phyloP scores from a whole-genome alignment of 148 eudicot species.

The Chenopodium berlandieri region DNA sequence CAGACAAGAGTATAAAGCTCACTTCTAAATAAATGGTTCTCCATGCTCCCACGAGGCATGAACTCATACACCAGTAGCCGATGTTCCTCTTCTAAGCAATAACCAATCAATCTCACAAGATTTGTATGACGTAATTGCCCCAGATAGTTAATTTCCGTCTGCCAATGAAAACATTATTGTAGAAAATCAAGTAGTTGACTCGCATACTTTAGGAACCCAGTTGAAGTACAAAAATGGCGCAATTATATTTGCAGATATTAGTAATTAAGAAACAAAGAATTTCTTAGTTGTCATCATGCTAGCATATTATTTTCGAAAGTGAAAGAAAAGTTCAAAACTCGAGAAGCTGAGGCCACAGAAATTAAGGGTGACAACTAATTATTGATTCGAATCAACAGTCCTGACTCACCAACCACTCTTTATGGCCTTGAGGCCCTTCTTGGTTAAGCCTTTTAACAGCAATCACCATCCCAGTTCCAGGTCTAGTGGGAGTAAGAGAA shows the following conservation, averaged over 20 bases:
- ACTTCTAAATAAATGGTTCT: constrained; percentile 36
- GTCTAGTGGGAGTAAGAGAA: constrained; percentile 25
- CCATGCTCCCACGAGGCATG: constrained; percentile 41
- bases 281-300: neutral
- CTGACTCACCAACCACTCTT: constrained; percentile 35
- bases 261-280: neutral
- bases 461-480: constrained; percentile 35
- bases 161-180: constrained; percentile 7
- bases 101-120: constrained; percentile 36
- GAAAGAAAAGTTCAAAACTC: neutral
- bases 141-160: constrained; percentile 34
- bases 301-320: neutral
- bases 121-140: constrained; percentile 34
- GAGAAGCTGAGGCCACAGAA: neutral
- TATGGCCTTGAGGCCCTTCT: constrained; percentile 35
- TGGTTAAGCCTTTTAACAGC: constrained; percentile 38
- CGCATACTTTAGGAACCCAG: neutral
- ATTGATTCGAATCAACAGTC: neutral
- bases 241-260: neutral
- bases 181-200: constrained; percentile 2
- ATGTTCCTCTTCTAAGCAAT: constrained; percentile 38
- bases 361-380: neutral
- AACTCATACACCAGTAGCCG: constrained; percentile 35
- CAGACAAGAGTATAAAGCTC: constrained; percentile 5
- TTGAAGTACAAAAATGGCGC: neutral